phyloP scores from a whole-genome alignment of 2,329 filamentous ascomycete species.

The Emericellopsis cladophorae region DNA sequence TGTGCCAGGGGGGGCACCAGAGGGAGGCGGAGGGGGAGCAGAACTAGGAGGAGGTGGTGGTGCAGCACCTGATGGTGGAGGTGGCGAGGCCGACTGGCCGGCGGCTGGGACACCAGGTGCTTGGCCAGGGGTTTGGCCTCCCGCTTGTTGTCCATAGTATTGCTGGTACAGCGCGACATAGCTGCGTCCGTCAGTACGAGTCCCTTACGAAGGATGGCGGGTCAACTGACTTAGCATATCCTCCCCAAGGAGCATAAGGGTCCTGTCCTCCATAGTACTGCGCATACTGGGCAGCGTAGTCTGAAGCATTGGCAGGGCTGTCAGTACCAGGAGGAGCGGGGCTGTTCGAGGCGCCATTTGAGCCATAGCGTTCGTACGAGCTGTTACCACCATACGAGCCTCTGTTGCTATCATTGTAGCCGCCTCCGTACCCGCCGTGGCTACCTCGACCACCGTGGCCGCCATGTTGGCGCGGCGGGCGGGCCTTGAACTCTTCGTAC shows the following conservation, averaged over 20 bases:
- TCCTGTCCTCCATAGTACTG: conserved; percentile 68
- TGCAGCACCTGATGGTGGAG: conserved; percentile 45
- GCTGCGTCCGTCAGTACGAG: conserved; percentile 18
- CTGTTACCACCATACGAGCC: conserved; percentile 6
- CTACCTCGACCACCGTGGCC: conserved; percentile 27
- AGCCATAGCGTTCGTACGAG: neutral
- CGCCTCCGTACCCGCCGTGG: conserved; percentile 24
- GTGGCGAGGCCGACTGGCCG: conserved; percentile 34
- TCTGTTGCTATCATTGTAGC: conserved; percentile 13
- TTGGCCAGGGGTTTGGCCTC: conserved; percentile 9
- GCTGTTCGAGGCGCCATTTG: conserved; percentile 18
- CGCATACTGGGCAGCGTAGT: conserved; percentile 73
- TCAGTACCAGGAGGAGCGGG: conserved; percentile 15
- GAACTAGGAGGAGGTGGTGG: conserved; percentile 47
- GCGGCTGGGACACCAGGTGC: conserved; percentile 12
- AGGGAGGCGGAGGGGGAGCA: conserved; percentile 39
- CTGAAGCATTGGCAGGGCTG: conserved; percentile 20
- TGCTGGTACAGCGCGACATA: conserved; percentile 65
- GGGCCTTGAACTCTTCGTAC: conserved; percentile 83
- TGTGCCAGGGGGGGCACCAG: conserved; percentile 36
- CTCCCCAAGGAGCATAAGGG: conserved; percentile 84
- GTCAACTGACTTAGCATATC: conserved; percentile 56
- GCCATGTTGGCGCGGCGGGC: conserved; percentile 50
- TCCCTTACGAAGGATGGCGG: neutral
- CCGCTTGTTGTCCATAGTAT: conserved; percentile 34